Percentiles rank a stretch among this genome's conserved stretches.
These are phyloP conservation scores for Trichoderma sp. DNA, from an alignment of 2,329 filamentous ascomycete species.

Conservation along the genomic window DNA sequence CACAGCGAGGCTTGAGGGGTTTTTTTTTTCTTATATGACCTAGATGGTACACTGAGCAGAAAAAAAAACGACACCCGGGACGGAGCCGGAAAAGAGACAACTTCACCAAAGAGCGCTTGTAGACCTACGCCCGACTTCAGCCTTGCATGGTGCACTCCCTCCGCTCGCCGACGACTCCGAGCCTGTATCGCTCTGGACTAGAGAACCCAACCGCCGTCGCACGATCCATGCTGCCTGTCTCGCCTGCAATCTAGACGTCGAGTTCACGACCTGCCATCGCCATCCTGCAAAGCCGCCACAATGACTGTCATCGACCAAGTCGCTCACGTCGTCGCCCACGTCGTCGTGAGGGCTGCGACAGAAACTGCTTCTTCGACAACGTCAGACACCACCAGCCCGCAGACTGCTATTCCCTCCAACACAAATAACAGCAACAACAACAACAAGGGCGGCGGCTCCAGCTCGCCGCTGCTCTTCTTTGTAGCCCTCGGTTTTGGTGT, in stretches of 20 bases:
- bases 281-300: neutral
- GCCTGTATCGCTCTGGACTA: conserved; percentile 2
- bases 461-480: conserved; percentile 66
- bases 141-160: conserved; percentile 8
- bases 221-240: conserved; percentile 16
- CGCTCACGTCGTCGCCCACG: conserved; percentile 36
- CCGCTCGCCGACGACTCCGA: conserved; percentile 11
- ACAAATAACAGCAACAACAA: conserved; percentile 23
- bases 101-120: neutral
- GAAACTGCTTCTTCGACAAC: conserved; percentile 19
- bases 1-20: neutral
- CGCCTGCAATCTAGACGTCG: conserved; percentile 14
- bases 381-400: conserved; percentile 19
- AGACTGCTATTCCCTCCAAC: conserved; percentile 19
- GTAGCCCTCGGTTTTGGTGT: conserved; percentile 95
- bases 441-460: conserved; percentile 29
- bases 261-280: neutral
- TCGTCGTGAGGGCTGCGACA: conserved; percentile 36
- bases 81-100: neutral
- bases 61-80: neutral
- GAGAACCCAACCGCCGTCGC: conserved; percentile 4
- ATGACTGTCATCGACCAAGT: conserved; percentile 40
- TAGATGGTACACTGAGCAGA: neutral
- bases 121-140: conserved; percentile 7
- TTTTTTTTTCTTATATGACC: neutral